phyloP scores from a whole-genome alignment of 2,329 filamentous ascomycete genomes.

The Cryphonectria parasitica region DNA sequence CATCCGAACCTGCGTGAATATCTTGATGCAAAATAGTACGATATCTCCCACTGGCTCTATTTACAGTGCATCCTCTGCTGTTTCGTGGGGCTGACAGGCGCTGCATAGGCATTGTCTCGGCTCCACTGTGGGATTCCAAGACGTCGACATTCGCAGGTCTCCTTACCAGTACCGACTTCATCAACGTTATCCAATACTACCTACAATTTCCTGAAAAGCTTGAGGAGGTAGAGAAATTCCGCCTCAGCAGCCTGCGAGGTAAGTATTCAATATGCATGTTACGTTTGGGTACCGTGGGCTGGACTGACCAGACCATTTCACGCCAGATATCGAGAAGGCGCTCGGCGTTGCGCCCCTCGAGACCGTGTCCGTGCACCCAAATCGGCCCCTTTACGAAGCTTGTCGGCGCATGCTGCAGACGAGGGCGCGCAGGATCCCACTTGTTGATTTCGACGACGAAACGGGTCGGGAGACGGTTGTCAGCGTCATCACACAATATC shows the following conservation, averaged over 20 bases:
- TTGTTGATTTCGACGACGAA: constrained; percentile 93
- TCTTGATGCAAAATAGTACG: constrained; percentile 91
- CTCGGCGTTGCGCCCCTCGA: constrained; percentile 90
- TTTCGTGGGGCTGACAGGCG: constrained; percentile 16
- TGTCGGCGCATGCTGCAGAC: constrained; percentile 94
- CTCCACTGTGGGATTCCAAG: constrained; percentile 94
- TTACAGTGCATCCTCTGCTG: not conserved
- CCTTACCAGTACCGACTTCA: constrained; percentile 94
- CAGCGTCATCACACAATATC: constrained; percentile 96
- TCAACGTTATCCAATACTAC: constrained; percentile 99
- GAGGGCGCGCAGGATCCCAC: constrained; percentile 87
- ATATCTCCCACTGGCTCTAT: constrained; percentile 6
- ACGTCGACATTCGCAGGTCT: constrained; percentile 92
- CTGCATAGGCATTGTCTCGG: constrained; percentile 85
- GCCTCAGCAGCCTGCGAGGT: constrained; percentile 90
- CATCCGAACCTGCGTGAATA: constrained; percentile 96
- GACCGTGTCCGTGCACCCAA: constrained; percentile 93
- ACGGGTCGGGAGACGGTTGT: constrained; percentile 91
- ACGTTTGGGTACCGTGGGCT: constrained; percentile 1
- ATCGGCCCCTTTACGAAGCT: constrained; percentile 89
- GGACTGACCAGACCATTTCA: constrained; percentile 18
- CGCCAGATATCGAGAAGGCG: constrained; percentile 86
- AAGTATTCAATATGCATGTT: constrained; percentile 36
- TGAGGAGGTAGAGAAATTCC: constrained; percentile 89
- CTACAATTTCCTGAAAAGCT: constrained; percentile 94